phyloP scores from a whole-genome alignment of 345 rosid genomes.

The Populus deltoides region DNA sequence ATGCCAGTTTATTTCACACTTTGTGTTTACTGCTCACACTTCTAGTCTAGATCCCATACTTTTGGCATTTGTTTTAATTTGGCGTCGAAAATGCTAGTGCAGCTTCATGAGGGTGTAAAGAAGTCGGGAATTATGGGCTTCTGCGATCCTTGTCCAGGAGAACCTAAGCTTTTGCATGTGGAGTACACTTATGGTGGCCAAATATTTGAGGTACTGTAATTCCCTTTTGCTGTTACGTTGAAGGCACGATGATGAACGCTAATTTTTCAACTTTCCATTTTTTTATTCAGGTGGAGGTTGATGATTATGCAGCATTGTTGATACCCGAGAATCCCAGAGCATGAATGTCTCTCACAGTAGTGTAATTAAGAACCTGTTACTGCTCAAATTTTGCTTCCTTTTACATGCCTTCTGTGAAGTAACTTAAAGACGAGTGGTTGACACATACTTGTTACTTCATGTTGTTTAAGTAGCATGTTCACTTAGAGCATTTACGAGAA shows the following conservation, averaged over 20 bases:
- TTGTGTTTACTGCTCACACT: not conserved
- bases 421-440: slow-evolving; percentile 2
- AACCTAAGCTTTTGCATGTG: slow-evolving; percentile 65
- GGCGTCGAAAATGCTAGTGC: slow-evolving; percentile 17
- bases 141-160: slow-evolving; percentile 90
- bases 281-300: slow-evolving; percentile 51
- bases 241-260: not conserved
- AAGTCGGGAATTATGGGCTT: slow-evolving; percentile 98
- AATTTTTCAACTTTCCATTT: not conserved
- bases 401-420: slow-evolving; percentile 21
- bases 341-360: slow-evolving; percentile 17
- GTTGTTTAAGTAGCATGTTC: not conserved
- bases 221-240: not conserved
- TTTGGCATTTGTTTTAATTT: not conserved
- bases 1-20: not conserved
- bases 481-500: slow-evolving; percentile 3
- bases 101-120: slow-evolving; percentile 92
- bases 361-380: slow-evolving; percentile 14
- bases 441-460: not conserved
- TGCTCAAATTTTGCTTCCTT: slow-evolving; percentile 34
- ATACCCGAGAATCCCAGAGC: slow-evolving; percentile 62
- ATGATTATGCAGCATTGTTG: slow-evolving; percentile 62
- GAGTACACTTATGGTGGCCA: slow-evolving; percentile 58
- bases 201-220: slow-evolving; percentile 42
- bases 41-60: not conserved